These are phyloP conservation scores for Avena eriantha DNA, from an alignment of 176 grass and related monocot species.

Conservation along the genomic window DNA sequence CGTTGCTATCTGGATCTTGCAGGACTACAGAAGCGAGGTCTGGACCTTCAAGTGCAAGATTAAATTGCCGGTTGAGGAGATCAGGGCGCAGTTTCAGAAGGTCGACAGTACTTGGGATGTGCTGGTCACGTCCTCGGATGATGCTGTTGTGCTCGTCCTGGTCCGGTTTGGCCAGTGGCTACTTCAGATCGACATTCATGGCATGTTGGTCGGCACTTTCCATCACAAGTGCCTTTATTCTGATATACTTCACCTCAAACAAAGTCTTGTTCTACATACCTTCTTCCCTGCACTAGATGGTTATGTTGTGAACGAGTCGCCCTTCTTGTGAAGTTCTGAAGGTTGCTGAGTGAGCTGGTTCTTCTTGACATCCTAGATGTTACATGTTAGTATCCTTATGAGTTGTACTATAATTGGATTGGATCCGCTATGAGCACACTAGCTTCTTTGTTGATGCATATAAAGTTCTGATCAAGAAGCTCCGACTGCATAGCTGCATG, in stretches of 20 bases:
- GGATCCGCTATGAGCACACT: not conserved
- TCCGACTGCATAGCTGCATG: conserved; percentile 33
- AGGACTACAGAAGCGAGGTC: not conserved
- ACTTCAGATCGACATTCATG: not conserved
- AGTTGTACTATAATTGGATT: not conserved
- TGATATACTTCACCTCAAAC: not conserved
- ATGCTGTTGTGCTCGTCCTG: not conserved
- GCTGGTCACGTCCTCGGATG: not conserved
- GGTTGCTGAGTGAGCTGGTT: not conserved
- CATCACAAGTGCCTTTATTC: not conserved
- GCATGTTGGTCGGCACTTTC: not conserved
- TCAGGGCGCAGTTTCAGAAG: not conserved
- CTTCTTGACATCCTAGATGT: not conserved
- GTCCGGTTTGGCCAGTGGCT: not conserved
- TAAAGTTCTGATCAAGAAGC: not conserved
- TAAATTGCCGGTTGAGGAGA: not conserved
- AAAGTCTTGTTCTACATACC: not conserved
- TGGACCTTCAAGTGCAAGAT: not conserved
- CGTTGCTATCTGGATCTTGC: not conserved
- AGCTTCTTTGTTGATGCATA: not conserved
- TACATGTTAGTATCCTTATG: not conserved
- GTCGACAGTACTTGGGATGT: not conserved
- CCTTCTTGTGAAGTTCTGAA: not conserved
- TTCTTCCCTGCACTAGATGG: not conserved
- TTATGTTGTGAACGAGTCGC: not conserved